Percentiles rank a stretch among this genome's conserved stretches.
These are phyloP conservation scores for Aschersonia sp. DNA, from an alignment of 2,329 filamentous ascomycete genomes.

Conservation along the genomic window DNA sequence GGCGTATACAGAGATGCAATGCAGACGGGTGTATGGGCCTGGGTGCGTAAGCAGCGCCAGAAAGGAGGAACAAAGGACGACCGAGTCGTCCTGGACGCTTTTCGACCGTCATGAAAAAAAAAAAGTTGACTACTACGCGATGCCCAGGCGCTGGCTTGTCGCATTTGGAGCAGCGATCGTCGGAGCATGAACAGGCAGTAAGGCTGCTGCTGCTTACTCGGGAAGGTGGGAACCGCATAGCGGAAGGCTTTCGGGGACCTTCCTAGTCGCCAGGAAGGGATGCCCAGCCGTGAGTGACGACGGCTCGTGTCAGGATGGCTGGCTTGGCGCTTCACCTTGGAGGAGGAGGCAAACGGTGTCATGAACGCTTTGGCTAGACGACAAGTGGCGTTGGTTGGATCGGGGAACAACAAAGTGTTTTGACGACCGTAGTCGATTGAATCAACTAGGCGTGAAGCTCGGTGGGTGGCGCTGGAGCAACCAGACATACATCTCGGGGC, in stretches of 20 bases:
- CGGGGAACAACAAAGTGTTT: too few species aligned
- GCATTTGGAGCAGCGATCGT: neutral
- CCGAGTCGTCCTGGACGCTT: too few species aligned
- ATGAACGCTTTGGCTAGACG: neutral
- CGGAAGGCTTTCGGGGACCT: neutral
- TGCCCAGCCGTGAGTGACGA: neutral
- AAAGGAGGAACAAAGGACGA: too few species aligned
- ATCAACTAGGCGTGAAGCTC: too few species aligned
- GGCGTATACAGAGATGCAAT: too few species aligned
- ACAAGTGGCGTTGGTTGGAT: neutral
- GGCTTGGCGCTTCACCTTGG: neutral
- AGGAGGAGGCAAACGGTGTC: neutral
- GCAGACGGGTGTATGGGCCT: too few species aligned
- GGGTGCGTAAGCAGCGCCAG: too few species aligned
- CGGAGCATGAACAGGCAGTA: neutral
- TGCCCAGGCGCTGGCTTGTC: neutral
- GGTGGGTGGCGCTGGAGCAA: too few species aligned
- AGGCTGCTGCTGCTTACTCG: neutral
- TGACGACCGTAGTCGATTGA: too few species aligned
- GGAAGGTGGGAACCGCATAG: neutral
- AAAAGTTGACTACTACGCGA: neutral
- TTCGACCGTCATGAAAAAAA: too few species aligned
- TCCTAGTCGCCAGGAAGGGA: neutral
- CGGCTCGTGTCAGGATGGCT: neutral
- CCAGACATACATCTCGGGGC: too few species aligned